Evolutionary conservation across 768 basidiomycete species (phyloP), one percentile per base, ranked within the genome.

Genomic region (Leccinum barrowsii): DNA sequence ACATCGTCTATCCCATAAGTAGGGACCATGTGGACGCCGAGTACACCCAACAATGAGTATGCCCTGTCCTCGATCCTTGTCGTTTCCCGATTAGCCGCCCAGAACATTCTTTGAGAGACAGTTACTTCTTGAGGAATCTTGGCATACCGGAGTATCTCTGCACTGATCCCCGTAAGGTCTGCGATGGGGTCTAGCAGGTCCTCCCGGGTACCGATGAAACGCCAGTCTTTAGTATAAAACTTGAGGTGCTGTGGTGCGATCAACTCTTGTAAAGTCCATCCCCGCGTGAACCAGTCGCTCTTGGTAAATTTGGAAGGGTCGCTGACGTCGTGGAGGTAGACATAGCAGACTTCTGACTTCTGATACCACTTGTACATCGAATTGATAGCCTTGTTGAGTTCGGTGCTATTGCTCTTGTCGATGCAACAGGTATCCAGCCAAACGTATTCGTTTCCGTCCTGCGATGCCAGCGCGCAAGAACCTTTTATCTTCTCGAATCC

Each of bases 341-440:
- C 68, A 10, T 70, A 66, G 56, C 73, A 74, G 37, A 67, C 50
- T 1, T 61, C 21, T 4, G 73, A 64, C 13, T 63, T 49, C 2
- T 52, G 50, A 57, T 74, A 75, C 74, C 74, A 74, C 40, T 17
- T 59, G 62, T 67, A 75, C 71, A 75, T 74, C 13, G 69, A 57
- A 32, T 71, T 69, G 55, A 74, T 70, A 21, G 74, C 65, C 44
- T 74, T 65, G 26, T 37, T 24, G 17, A 75, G 65, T 37, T 74
- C 74, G 2, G 67, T 56, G 54, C 57, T 68, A 55, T 60, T 72
- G 44, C 30, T 40, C 59, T 57, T 69, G 52, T 74, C 55, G 54
- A 75, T 73, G 49, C 74, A 74, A 26, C 66, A 73, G 0, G 73
- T 74, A 21, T 75, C 67, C 52, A 71, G 26, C 72, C 72, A 75